Base-by-base conservation (phyloP, 176 grass and related monocot genomes). In the Areca catechu region DNA sequence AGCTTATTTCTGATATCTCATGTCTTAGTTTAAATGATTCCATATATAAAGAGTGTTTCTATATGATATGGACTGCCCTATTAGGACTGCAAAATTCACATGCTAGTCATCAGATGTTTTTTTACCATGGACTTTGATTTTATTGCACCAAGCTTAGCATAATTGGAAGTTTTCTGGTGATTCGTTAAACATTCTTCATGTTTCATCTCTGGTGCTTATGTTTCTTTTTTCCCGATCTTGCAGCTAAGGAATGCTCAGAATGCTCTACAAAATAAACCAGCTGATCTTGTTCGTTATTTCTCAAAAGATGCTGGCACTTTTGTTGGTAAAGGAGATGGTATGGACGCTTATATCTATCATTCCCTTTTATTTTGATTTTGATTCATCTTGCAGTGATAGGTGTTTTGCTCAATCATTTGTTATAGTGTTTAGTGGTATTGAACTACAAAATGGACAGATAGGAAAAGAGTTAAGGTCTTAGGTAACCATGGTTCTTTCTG, bases 211-310 rank as follows among this genome's bases (percentile, higher is more conserved):
- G 10, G 34, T 43, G 34, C 34, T 43, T 43, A 43, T 43, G 34
- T 43, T 58, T 61, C 19, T 67, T 48, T 73, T 50, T 58, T 48
- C 59, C 55, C 66, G 43, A 19, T 71, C 70, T 12, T 76, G 53
- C 85, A 95, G 90, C 66, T 95, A 77, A 84, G 73, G 63, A 83
- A 47, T 80, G 69, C 84, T 68, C 82, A 85, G n/a, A 89, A 67
- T 65, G 28, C 65, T 70, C 15, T 83, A 37, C 51, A 74, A 4
- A 68, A 47, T 23, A 76, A 89, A 29, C 80, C 61, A 49, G 72
- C 70, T 54, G 48, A 55, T 49, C 52, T 89, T 64, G 73, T 53
- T 19, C 79, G 76, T 16, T 59, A 67, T 69, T 83, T 81, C 51
- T 95, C 90, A 20, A 78, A 72, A 65, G 76, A 69, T 69, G 69